phyloP scores from a whole-genome alignment of 2,329 filamentous ascomycete genomes.

The Fusarium illudens region DNA sequence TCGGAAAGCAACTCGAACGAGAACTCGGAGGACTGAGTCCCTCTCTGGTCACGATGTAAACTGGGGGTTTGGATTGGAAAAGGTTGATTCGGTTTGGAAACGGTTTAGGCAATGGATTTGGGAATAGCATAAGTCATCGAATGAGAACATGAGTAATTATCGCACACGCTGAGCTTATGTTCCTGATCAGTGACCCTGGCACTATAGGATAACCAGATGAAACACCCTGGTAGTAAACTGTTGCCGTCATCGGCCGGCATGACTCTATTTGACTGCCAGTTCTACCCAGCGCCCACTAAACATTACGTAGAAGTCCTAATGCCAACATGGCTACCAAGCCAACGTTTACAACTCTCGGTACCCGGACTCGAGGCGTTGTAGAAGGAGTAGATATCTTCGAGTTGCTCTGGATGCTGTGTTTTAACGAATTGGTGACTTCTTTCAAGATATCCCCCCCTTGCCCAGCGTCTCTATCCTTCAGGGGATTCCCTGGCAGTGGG shows the following conservation, averaged over 20 bases:
- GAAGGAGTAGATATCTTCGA: too few species aligned
- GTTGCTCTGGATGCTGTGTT: too few species aligned
- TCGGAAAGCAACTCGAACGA: conserved; percentile 47
- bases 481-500: too few species aligned
- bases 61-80: conserved; percentile 18
- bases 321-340: neutral
- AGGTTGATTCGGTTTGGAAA: conserved; percentile 15
- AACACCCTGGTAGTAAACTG: too few species aligned
- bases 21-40: conserved; percentile 35
- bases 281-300: neutral
- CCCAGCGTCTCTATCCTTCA: too few species aligned
- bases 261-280: too few species aligned
- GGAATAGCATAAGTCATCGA: conserved; percentile 17
- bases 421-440: too few species aligned
- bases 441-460: too few species aligned
- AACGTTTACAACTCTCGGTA: neutral
- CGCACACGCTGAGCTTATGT: neutral
- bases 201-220: too few species aligned
- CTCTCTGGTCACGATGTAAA: neutral
- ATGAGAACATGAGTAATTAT: conserved; percentile 30
- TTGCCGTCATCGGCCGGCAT: too few species aligned
- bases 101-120: conserved; percentile 15
- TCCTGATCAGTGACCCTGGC: too few species aligned
- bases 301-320: neutral
- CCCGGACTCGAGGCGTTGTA: neutral